Percentiles rank a stretch among this genome's conserved stretches.
phyloP scores from a whole-genome alignment of 176 grass and related monocot genomes.

The Avena atlantica region DNA sequence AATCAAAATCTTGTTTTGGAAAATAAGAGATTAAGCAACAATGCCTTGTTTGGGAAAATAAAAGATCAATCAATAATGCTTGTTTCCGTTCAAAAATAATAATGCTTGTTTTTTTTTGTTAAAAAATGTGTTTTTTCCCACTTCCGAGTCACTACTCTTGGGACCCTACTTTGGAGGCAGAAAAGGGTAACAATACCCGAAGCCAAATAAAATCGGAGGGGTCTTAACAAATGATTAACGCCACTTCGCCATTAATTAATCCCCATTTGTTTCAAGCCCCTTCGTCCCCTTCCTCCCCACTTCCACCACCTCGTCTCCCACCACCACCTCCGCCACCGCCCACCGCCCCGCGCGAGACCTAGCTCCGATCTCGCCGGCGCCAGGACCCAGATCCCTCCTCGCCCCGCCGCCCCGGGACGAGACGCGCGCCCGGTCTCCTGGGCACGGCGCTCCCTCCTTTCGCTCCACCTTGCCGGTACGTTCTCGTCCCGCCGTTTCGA shows the following conservation, averaged over 20 bases:
- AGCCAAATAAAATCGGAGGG: background rate
- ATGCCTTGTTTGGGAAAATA: too few species aligned
- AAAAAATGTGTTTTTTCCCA: background rate
- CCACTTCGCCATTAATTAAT: constrained; percentile 43
- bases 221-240: constrained; percentile 42
- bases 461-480: constrained; percentile 24
- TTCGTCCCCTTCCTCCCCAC: constrained; percentile 37
- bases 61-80: too few species aligned
- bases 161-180: too few species aligned
- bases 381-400: constrained; percentile 30
- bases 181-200: background rate
- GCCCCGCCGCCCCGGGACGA: background rate
- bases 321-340: constrained; percentile 38
- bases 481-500: constrained; percentile 5
- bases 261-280: constrained; percentile 36
- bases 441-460: constrained; percentile 31
- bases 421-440: background rate
- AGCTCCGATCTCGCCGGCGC: constrained; percentile 44
- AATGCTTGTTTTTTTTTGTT: too few species aligned
- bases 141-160: background rate
- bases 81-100: too few species aligned
- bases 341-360: constrained; percentile 35
- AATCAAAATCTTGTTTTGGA: too few species aligned
- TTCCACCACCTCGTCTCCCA: constrained; percentile 22
- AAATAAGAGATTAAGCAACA: too few species aligned